Evolutionary conservation across 2,329 filamentous ascomycete genomes (phyloP).

Genomic region (Magnaporthiopsis poae): DNA sequence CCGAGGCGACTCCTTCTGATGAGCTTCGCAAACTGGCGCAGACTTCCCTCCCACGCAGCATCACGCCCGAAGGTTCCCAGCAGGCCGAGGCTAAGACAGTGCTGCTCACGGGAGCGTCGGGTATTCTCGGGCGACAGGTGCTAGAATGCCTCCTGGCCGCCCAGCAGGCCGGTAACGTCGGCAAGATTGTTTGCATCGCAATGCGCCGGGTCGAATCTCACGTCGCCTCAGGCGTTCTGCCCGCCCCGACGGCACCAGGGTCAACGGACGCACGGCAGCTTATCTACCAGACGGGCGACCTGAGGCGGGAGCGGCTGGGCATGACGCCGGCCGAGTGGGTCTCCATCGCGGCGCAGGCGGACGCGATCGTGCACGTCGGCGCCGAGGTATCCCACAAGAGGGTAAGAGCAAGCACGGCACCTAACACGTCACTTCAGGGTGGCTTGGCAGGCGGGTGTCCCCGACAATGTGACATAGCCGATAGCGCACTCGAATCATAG

Average conservation of each 20-base stretch:
- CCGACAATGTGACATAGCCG: too few relatives aligned
- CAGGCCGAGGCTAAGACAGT: neutral
- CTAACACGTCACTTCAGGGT: too few relatives aligned
- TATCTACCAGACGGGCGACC: neutral
- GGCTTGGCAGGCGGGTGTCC: too few relatives aligned
- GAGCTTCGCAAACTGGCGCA: too few relatives aligned
- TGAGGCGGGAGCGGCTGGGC: neutral
- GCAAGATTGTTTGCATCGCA: neutral
- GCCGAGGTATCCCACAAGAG: constrained; percentile 26
- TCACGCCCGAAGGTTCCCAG: neutral
- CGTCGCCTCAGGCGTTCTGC: neutral
- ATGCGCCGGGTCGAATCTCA: neutral
- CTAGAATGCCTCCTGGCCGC: neutral
- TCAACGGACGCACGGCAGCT: neutral
- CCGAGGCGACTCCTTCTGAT: too few relatives aligned
- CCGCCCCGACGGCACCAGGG: neutral
- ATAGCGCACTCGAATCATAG: too few relatives aligned
- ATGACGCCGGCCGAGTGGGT: neutral
- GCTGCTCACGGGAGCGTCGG: constrained; percentile 1
- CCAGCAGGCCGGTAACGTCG: neutral
- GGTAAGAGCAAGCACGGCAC: too few relatives aligned
- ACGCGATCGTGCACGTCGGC: constrained; percentile 33
- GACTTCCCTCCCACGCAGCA: too few relatives aligned
- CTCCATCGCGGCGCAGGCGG: neutral
- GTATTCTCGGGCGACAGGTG: constrained; percentile 18